Conservation (phyloP, 306 rosid species). For the Rosa persica region DNA sequence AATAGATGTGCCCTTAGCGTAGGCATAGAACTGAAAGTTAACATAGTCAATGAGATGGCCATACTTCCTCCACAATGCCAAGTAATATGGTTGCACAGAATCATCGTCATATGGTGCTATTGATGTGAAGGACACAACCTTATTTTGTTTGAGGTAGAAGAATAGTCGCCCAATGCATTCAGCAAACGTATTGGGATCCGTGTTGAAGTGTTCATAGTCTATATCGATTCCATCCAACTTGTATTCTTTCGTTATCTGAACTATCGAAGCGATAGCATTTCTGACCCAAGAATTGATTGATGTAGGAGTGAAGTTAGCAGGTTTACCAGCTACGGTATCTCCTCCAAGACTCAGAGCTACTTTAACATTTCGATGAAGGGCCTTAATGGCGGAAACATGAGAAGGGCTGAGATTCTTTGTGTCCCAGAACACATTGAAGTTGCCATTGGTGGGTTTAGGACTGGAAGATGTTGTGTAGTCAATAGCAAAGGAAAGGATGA, state of each 20-base stretch:
- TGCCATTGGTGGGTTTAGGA: conserved; percentile 34
- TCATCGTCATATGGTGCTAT: conserved; percentile 32
- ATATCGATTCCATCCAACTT: conserved; percentile 38
- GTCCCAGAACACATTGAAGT: conserved; percentile 35
- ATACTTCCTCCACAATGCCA: conserved; percentile 32
- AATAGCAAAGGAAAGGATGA: conserved; percentile 35
- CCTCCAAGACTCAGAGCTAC: conserved; percentile 41
- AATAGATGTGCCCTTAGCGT: conserved; percentile 16
- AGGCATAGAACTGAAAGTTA: conserved; percentile 35
- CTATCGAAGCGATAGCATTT: conserved; percentile 27
- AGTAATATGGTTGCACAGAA: conserved; percentile 24
- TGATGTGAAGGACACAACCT: conserved; percentile 27
- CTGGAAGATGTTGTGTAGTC: conserved; percentile 21
- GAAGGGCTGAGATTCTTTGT: conserved; percentile 28
- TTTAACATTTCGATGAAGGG: conserved; percentile 25
- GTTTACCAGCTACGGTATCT: conserved; percentile 5
- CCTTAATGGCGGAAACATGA: conserved; percentile 28
- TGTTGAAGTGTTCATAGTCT: conserved; percentile 32
- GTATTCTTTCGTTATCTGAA: neutral
- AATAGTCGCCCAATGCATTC: conserved; percentile 31
- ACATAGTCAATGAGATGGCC: conserved; percentile 26
- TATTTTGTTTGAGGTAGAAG: conserved; percentile 19
- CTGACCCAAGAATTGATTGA: conserved; percentile 31
- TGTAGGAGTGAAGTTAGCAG: conserved; percentile 15
- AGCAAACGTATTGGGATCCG: conserved; percentile 31